Conservation (phyloP, 495 filamentous ascomycete genomes). For the Lasiosphaeris hirsuta region DNA sequence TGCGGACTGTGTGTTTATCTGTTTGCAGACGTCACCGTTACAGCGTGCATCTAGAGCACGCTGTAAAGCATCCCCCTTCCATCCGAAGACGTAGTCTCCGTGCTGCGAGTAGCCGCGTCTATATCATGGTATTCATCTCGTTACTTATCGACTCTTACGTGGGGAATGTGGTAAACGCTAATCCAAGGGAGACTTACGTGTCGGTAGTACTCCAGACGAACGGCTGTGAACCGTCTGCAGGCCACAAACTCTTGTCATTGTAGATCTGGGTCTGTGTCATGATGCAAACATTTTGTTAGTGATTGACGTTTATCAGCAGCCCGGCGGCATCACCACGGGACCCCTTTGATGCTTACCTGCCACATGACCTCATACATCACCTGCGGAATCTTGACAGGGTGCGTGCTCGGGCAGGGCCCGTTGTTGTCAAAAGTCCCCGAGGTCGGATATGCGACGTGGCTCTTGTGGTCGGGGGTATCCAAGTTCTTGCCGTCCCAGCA, state of each 20-base stretch:
- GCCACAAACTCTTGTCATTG: conserved; percentile 44
- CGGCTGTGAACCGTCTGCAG: conserved; percentile 39
- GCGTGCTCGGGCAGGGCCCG: conserved; percentile 43
- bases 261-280: conserved; percentile 30
- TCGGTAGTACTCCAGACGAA: conserved; percentile 51
- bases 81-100: conserved; percentile 53
- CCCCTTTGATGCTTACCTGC: conserved; percentile 33
- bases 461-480: conserved; percentile 51
- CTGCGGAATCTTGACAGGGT: conserved; percentile 46
- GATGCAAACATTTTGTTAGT: neutral
- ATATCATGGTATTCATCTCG: neutral
- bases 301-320: too few species aligned
- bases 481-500: conserved; percentile 55
- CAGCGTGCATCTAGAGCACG: conserved; percentile 48
- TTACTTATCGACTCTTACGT: too few species aligned
- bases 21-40: conserved; percentile 37
- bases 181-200: conserved; percentile 17
- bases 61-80: conserved; percentile 48
- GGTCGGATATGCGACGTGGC: conserved; percentile 47
- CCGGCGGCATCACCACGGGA: too few species aligned
- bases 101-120: conserved; percentile 43
- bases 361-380: conserved; percentile 52
- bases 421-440: conserved; percentile 37
- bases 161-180: too few species aligned
- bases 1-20: conserved; percentile 32